These are phyloP conservation scores for Peronospora belbahrii DNA, from an alignment of 352 stramenopile genomes.

Conservation along the genomic window DNA sequence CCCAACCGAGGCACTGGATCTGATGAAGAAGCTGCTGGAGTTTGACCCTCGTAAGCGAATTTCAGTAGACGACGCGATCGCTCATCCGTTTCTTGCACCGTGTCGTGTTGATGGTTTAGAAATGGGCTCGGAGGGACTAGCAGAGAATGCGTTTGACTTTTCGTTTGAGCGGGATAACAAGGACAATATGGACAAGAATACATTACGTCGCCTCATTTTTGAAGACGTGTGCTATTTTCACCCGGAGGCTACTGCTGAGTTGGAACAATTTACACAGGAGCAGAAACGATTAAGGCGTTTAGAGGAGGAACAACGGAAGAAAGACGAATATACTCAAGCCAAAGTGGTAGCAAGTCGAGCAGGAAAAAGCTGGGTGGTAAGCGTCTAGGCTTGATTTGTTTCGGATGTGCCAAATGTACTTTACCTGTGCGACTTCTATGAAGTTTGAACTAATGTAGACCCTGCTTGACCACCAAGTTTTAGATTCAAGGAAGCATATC, in stretches of 20 bases:
- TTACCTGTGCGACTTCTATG: too few species aligned
- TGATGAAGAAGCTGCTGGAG: conserved; percentile 79
- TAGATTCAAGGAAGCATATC: too few species aligned
- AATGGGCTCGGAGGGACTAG: conserved; percentile 28
- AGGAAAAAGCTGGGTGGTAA: conserved; percentile 21
- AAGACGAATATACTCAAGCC: conserved; percentile 16
- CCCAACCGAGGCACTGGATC: conserved; percentile 59
- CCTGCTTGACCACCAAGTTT: too few species aligned
- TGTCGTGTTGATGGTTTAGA: conserved; percentile 52
- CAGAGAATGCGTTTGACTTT: conserved; percentile 61
- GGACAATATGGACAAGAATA: conserved; percentile 65
- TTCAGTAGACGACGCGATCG: conserved; percentile 62
- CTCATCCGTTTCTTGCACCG: conserved; percentile 65
- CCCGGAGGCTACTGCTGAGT: conserved; percentile 51
- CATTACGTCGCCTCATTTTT: conserved; percentile 74
- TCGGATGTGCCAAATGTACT: too few species aligned
- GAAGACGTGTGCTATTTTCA: conserved; percentile 84
- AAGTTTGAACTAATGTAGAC: too few species aligned
- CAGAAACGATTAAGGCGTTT: conserved; percentile 32
- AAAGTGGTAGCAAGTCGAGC: conserved; percentile 2
- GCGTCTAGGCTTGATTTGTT: conserved; percentile 11
- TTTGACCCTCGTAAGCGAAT: conserved; percentile 86
- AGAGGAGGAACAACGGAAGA: conserved; percentile 21
- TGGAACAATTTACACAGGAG: conserved; percentile 44
- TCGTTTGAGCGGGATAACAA: conserved; percentile 66